Base-by-base conservation (phyloP, 1,139 yeast genomes). In the Candida sanyaensis region DNA sequence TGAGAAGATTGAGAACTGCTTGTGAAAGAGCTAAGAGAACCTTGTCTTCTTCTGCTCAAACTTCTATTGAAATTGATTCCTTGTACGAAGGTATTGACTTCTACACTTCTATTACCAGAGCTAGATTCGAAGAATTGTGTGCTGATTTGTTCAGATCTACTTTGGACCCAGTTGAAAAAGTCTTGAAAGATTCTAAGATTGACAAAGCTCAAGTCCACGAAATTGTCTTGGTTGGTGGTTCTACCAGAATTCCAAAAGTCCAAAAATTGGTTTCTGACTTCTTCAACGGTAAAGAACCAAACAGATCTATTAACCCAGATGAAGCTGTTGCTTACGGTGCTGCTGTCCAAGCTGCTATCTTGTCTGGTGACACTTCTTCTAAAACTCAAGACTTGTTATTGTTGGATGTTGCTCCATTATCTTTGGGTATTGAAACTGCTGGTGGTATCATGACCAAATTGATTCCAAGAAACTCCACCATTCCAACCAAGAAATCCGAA, bases 21-120 rank as follows among this genome's bases (percentile, higher is more conserved):
- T 92, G 97, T 80, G 98, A 92, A 82, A 89, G 97, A 80, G 98
- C 98, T 61, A 92, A 92, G 95, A 88, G 98, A 83, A 90, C 97
- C 61, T 85, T 92, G 68, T 92, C 97, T 52, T 90, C 97, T 59
- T 92, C 92, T 61, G 88, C 97, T 61, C 96, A 90, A 77, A 90
- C 97, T 64, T 85, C 96, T 56, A 86, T 92, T 69, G 98, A 92
- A 80, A 92, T 92, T 69, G 98, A 92, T 81, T 92, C 97, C 52
- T 82, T 92, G 66, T 89, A 78, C 75, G 97, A 91, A 68, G 98
- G 98, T 81, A 85, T 88, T 69, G 98, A 92, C 77, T 92, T 92
- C 83, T 88, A 90, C 77, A 85, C 96, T 61, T 86, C 93, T 70
- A 86, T 92, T 73, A 90, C 97, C 76, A 90, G 98, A 84, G 98